phyloP scores from a whole-genome alignment of 345 rosid species.

The Erucastrum elatum region DNA sequence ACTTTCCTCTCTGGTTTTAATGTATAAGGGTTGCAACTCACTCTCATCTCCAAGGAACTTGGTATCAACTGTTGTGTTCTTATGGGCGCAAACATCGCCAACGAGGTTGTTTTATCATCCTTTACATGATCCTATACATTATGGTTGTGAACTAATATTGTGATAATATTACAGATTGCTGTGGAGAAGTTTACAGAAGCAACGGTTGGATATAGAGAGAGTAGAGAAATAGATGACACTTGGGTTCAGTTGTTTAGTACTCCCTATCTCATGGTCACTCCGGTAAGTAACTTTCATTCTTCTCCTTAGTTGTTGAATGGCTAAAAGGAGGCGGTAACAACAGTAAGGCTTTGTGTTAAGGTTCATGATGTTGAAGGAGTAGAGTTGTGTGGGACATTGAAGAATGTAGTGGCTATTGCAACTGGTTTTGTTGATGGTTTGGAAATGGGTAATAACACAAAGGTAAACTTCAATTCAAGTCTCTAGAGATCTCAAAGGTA shows the following conservation, averaged over 20 bases:
- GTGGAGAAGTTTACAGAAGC: slow-evolving; percentile 95
- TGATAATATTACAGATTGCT: slow-evolving; percentile 58
- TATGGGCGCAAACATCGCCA: slow-evolving; percentile 97
- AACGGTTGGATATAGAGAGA: slow-evolving; percentile 79
- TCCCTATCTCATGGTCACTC: slow-evolving; percentile 78
- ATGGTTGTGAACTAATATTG: slow-evolving; percentile 7
- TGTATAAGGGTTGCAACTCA: too few relatives aligned
- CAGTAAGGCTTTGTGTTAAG: slow-evolving; percentile 31
- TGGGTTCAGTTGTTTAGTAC: slow-evolving; percentile 92
- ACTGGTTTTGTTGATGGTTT: slow-evolving; percentile 98
- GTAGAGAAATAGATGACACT: slow-evolving; percentile 64
- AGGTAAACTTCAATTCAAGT: slow-evolving; percentile 45
- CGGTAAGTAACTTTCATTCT: slow-evolving; percentile 53
- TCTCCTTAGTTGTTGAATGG: slow-evolving; percentile 5
- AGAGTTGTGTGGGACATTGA: slow-evolving; percentile 92
- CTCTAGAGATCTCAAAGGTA: not conserved
- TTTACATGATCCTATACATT: not conserved
- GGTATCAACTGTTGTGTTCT: slow-evolving; percentile 80
- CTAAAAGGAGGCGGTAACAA: too few relatives aligned
- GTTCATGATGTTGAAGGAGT: slow-evolving; percentile 96
- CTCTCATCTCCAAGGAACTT: slow-evolving; percentile 68
- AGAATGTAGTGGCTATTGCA: slow-evolving; percentile 93
- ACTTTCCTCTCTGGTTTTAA: too few relatives aligned
- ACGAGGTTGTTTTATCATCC: slow-evolving; percentile 57
- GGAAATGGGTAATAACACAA: slow-evolving; percentile 95